A percentile compares a stretch with the other conserved stretches of the same genome.
Evolutionary conservation across 805 yeast genomes (phyloP).

Genomic region (Tetrapisispora pingtungensis): DNA sequence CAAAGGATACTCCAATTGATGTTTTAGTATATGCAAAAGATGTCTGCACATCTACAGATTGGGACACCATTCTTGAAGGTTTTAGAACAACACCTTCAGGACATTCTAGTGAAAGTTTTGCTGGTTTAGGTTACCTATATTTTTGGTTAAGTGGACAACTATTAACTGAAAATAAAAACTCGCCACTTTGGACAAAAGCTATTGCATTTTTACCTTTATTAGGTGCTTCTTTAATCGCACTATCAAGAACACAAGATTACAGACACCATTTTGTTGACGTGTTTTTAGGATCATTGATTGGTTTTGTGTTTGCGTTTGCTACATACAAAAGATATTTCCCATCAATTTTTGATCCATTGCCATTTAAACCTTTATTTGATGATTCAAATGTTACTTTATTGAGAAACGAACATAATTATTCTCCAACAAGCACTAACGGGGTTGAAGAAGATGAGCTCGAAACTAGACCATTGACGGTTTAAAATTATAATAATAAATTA

Average conservation of each 20-base stretch:
- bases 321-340: conserved; percentile 35
- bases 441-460: conserved; percentile 18
- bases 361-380: conserved; percentile 34
- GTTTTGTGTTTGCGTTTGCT: conserved; percentile 45
- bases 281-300: conserved; percentile 59
- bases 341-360: conserved; percentile 22
- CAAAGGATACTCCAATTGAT: conserved; percentile 43
- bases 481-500: too few relatives aligned
- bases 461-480: conserved; percentile 1
- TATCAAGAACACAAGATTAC: conserved; percentile 83
- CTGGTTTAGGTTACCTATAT: conserved; percentile 54
- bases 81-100: conserved; percentile 79
- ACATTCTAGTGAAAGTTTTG: conserved; percentile 61
- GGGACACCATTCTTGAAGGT: conserved; percentile 47
- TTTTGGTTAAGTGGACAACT: conserved; percentile 65
- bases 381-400: conserved; percentile 29
- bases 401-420: background rate
- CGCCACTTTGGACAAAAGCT: conserved; percentile 56
- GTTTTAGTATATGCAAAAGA: conserved; percentile 50
- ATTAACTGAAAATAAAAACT: conserved; percentile 35
- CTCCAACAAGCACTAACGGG: conserved; percentile 2
- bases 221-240: conserved; percentile 67
- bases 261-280: conserved; percentile 90
- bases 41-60: conserved; percentile 49
- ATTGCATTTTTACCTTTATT: conserved; percentile 47